A percentile compares a stretch with the other conserved stretches of the same genome.
Conservation (phyloP, 225 moss, liverwort and hornwort species). For the Sphagnum tenellum region DNA sequence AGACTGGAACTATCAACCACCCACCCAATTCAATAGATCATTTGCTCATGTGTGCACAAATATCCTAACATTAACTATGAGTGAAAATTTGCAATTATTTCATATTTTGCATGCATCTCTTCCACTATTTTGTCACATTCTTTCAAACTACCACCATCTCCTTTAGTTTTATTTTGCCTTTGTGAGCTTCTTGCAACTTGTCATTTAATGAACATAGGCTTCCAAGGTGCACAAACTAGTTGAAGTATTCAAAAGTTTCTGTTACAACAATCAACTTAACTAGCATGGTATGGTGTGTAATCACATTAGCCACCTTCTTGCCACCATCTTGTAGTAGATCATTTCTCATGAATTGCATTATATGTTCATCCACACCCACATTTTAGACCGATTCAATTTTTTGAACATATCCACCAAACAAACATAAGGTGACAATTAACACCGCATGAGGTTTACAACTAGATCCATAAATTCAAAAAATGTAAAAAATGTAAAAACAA, state of each 20-base stretch:
- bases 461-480: no score
- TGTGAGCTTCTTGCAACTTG: conserved; percentile 98
- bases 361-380: conserved; percentile 52
- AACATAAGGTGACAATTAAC: no score
- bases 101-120: conserved; percentile 47
- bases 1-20: not conserved
- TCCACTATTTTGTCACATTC: conserved; percentile 92
- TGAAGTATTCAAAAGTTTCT: conserved; percentile 75
- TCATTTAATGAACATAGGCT: conserved; percentile 85
- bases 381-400: not conserved
- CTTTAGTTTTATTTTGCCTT: conserved; percentile 66
- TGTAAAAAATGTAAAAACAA: no score
- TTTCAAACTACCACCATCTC: conserved; percentile 89
- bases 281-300: conserved; percentile 66
- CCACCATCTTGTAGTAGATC: conserved; percentile 58
- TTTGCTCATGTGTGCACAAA: no score
- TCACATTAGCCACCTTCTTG: conserved; percentile 68
- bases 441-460: no score
- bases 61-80: conserved; percentile 3
- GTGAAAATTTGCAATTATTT: conserved; percentile 20
- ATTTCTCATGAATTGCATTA: conserved; percentile 89
- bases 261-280: conserved; percentile 78
- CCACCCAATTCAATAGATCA: no score
- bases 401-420: no score
- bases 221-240: conserved; percentile 69